phyloP scores from a whole-genome alignment of 2,329 filamentous ascomycete genomes.

The Epicoccum sorghinum region DNA sequence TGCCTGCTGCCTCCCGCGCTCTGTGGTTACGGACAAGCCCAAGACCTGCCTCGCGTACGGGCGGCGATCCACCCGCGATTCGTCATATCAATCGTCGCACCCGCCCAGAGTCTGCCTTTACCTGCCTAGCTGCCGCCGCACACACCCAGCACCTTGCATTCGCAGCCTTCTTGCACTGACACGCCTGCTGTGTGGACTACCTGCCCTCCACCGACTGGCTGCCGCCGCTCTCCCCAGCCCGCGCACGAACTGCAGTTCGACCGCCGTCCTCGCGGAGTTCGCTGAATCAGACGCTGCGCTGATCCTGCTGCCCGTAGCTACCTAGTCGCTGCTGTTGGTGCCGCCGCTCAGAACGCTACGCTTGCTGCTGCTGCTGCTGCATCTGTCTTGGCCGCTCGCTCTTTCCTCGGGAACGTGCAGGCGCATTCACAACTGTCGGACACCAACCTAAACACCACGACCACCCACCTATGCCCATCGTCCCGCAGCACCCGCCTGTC shows the following conservation, averaged over 20 bases:
- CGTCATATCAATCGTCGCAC: slow-evolving; percentile 20
- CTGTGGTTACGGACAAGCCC: background rate
- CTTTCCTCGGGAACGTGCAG: slow-evolving; percentile 19
- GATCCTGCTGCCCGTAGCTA: background rate
- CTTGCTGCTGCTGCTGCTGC: slow-evolving; percentile 1
- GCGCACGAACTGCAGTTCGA: slow-evolving; percentile 12
- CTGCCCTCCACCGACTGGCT: slow-evolving; percentile 13
- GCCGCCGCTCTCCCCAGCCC: slow-evolving; percentile 4
- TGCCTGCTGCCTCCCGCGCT: slow-evolving; percentile 9
- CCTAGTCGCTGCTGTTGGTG: background rate
- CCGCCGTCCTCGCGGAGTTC: background rate
- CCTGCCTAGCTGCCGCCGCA: slow-evolving; percentile 22
- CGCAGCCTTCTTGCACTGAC: slow-evolving; percentile 19
- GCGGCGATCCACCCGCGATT: slow-evolving; percentile 20
- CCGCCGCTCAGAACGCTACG: background rate
- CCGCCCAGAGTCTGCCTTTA: slow-evolving; percentile 19
- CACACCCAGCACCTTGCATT: slow-evolving; percentile 27
- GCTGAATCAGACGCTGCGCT: background rate
- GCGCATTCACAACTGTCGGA: slow-evolving; percentile 12
- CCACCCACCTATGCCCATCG: slow-evolving; percentile 30
- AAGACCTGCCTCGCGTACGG: slow-evolving; percentile 10
- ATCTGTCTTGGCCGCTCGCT: slow-evolving; percentile 18
- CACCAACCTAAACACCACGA: slow-evolving; percentile 18
- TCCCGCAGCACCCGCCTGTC: slow-evolving; percentile 27
- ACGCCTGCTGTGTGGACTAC: background rate